These are phyloP conservation scores for Thuidium tamariscinum DNA, from an alignment of 225 moss, liverwort and hornwort genomes.

Conservation along the genomic window DNA sequence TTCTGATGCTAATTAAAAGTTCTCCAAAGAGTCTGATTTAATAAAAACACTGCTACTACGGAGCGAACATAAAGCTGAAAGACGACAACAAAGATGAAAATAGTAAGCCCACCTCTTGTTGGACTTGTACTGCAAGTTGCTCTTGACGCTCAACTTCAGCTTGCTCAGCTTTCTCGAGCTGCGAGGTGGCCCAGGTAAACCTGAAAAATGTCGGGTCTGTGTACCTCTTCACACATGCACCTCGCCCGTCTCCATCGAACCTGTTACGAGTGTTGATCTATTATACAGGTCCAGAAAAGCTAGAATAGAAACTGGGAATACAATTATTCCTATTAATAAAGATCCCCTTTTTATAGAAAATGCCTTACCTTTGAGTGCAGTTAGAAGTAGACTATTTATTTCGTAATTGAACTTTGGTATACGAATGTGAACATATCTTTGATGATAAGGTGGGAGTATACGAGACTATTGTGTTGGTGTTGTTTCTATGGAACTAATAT, in stretches of 20 bases:
- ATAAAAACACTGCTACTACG: background rate
- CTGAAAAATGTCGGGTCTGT: conserved; percentile 45
- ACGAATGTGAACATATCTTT: background rate
- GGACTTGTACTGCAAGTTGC: background rate
- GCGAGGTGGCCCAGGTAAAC: conserved; percentile 29
- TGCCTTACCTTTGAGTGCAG: background rate
- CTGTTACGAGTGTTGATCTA: background rate
- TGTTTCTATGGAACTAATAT: too few relatives aligned
- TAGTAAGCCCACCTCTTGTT: conserved; percentile 4
- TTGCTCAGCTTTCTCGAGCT: conserved; percentile 29
- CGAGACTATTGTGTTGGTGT: background rate
- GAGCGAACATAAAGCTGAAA: background rate
- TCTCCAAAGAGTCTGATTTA: background rate
- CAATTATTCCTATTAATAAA: background rate
- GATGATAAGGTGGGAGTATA: background rate
- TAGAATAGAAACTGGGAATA: background rate
- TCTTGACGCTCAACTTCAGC: conserved; percentile 7
- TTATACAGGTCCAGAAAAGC: background rate
- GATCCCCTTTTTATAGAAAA: background rate
- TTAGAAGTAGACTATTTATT: background rate
- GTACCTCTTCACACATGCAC: conserved; percentile 49
- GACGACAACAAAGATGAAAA: background rate
- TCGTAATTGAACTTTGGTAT: background rate
- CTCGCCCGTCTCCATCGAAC: conserved; percentile 40
- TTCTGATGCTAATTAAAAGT: background rate